Conservation (phyloP, 495 filamentous ascomycete species). For the Podospora anserina region DNA sequence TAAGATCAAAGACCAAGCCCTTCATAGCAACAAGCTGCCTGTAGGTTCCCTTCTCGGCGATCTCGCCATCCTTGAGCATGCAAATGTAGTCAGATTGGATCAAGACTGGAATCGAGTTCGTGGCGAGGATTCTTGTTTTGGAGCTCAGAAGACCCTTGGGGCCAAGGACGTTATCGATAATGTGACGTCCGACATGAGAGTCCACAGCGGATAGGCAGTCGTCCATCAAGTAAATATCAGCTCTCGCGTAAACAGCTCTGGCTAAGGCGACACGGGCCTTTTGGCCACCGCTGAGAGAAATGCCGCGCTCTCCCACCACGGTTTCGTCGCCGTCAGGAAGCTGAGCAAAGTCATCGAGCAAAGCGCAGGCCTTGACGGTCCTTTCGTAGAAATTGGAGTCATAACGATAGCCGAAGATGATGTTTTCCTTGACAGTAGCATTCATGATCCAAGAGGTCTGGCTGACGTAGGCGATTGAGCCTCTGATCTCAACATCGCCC, state of each 20-base stretch:
- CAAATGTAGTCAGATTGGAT: conserved; percentile 79
- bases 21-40: conserved; percentile 90
- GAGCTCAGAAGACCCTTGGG: conserved; percentile 73
- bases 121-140: conserved; percentile 92
- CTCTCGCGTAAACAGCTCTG: conserved; percentile 91
- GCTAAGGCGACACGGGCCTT: conserved; percentile 95
- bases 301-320: conserved; percentile 94
- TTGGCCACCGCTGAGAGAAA: conserved; percentile 94
- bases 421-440: conserved; percentile 92
- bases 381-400: conserved; percentile 93
- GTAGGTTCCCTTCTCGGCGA: conserved; percentile 86
- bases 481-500: conserved; percentile 79
- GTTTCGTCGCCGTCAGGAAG: conserved; percentile 96
- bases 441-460: conserved; percentile 98
- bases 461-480: conserved; percentile 82
- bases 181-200: conserved; percentile 91
- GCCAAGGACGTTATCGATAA: conserved; percentile 92
- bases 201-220: conserved; percentile 95
- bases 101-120: conserved; percentile 92
- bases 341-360: conserved; percentile 85
- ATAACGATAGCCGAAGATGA: conserved; percentile 93
- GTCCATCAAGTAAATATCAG: conserved; percentile 95
- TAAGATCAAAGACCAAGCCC: conserved; percentile 80
- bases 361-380: conserved; percentile 89
- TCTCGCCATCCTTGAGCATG: conserved; percentile 74